A percentile compares a stretch with the other conserved stretches of the same genome.
Conservation (phyloP, 345 rosid genomes). For the Corchorus olitorius region DNA sequence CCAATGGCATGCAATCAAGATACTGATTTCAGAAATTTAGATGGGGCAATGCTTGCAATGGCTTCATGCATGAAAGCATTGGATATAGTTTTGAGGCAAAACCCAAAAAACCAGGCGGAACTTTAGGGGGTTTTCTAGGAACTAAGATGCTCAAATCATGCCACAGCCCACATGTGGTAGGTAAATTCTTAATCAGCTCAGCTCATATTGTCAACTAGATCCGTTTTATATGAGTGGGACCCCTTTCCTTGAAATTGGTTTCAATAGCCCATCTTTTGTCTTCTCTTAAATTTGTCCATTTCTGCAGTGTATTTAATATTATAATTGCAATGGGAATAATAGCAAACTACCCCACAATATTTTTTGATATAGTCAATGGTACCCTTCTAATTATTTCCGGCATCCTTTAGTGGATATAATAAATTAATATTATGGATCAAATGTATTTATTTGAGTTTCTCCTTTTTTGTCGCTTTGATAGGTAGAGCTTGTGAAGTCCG, state of each 20-base stretch:
- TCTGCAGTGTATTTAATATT: not conserved
- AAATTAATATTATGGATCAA: not conserved
- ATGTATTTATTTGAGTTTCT: not conserved
- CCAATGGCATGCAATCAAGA: not conserved
- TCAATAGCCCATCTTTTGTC: constrained; percentile 3
- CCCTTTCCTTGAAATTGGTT: constrained; percentile 15
- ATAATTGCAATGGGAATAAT: not conserved
- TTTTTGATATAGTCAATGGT: not conserved
- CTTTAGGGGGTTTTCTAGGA: constrained; percentile 8
- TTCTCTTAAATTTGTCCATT: not conserved
- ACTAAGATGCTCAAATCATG: constrained; percentile 3
- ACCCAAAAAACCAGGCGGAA: constrained; percentile 13
- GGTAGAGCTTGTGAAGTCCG: not conserved
- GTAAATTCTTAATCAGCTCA: constrained; percentile 2
- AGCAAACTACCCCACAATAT: not conserved
- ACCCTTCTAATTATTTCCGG: not conserved
- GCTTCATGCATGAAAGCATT: not conserved
- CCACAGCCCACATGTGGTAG: constrained; percentile 1
- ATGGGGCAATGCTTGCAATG: not conserved
- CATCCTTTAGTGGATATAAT: not conserved
- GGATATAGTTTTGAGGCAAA: not conserved
- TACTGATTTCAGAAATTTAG: not conserved
- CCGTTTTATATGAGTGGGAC: constrained; percentile 1
- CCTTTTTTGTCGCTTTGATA: not conserved
- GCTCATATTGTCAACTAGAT: constrained; percentile 8